phyloP scores from a whole-genome alignment of 2,329 filamentous ascomycete genomes.

The Alternaria brassicae region DNA sequence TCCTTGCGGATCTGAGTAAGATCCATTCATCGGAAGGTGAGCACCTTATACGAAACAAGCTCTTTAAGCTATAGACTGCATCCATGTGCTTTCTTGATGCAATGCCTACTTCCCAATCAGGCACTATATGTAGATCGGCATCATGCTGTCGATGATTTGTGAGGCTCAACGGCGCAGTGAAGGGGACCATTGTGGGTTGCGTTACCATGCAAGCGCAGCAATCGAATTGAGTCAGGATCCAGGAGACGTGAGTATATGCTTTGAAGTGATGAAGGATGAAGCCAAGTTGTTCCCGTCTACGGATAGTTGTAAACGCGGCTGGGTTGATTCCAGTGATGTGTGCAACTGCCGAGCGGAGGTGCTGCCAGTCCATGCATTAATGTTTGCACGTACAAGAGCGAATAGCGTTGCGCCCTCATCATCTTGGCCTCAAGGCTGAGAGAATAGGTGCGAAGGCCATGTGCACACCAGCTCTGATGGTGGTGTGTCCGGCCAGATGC shows the following conservation, averaged over 20 bases:
- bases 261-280: neutral
- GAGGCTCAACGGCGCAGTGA: fast-evolving
- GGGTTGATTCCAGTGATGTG: neutral
- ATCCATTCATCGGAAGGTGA: neutral
- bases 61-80: neutral
- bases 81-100: neutral
- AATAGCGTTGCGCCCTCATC: neutral
- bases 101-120: neutral
- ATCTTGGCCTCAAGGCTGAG: neutral
- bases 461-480: neutral
- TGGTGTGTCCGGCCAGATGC: neutral
- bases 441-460: neutral
- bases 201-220: neutral
- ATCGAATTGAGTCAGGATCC: neutral
- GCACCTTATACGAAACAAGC: neutral
- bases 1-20: too few relatives aligned
- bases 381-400: neutral
- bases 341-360: neutral
- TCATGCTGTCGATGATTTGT: neutral
- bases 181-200: neutral
- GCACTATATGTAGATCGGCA: neutral
- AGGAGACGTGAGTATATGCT: neutral
- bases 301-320: neutral
- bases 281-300: too few relatives aligned
- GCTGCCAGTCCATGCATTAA: neutral